These are phyloP conservation scores for Thielaviopsis cerberus DNA, from an alignment of 2,329 filamentous ascomycete species.

Conservation along the genomic window DNA sequence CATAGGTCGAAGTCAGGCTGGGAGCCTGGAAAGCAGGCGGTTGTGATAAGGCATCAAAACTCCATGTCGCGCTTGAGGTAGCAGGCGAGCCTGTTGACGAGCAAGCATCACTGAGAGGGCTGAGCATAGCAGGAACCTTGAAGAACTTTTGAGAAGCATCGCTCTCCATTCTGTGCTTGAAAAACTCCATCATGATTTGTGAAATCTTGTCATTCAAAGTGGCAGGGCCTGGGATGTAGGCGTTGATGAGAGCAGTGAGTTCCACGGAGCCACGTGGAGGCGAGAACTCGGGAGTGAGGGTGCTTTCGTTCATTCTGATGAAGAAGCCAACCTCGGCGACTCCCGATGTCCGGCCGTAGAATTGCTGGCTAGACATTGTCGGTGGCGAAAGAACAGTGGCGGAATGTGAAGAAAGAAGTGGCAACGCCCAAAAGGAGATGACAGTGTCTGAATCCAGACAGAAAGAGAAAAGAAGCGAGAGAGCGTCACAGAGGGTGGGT, in stretches of 20 bases:
- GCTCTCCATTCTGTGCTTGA: slow-evolving; percentile 32
- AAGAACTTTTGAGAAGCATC: slow-evolving; percentile 45
- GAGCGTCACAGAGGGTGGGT: not conserved
- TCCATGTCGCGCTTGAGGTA: not conserved
- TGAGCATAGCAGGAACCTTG: slow-evolving; percentile 22
- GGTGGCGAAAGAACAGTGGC: not conserved
- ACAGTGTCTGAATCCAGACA: not conserved
- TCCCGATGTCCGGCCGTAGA: slow-evolving; percentile 15
- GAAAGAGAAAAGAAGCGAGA: not conserved
- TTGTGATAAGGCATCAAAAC: not conserved
- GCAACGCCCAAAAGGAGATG: not conserved
- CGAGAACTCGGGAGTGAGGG: slow-evolving; percentile 43
- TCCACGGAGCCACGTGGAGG: slow-evolving; percentile 45
- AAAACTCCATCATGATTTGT: slow-evolving; percentile 39
- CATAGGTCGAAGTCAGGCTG: not conserved
- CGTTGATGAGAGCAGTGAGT: slow-evolving; percentile 40
- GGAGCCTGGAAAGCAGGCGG: not conserved
- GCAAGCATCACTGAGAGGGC: slow-evolving; percentile 18
- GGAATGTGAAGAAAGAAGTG: not conserved
- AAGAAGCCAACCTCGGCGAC: slow-evolving; percentile 32
- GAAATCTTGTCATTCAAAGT: slow-evolving; percentile 41
- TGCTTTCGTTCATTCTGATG: slow-evolving; percentile 35
- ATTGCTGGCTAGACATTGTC: slow-evolving; percentile 3
- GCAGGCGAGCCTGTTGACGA: slow-evolving; percentile 27
- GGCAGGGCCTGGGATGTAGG: slow-evolving; percentile 34